Percentiles rank a stretch among this genome's conserved stretches.
Conservation (phyloP, 1,139 yeast genomes). For the Yarrowia galli region DNA sequence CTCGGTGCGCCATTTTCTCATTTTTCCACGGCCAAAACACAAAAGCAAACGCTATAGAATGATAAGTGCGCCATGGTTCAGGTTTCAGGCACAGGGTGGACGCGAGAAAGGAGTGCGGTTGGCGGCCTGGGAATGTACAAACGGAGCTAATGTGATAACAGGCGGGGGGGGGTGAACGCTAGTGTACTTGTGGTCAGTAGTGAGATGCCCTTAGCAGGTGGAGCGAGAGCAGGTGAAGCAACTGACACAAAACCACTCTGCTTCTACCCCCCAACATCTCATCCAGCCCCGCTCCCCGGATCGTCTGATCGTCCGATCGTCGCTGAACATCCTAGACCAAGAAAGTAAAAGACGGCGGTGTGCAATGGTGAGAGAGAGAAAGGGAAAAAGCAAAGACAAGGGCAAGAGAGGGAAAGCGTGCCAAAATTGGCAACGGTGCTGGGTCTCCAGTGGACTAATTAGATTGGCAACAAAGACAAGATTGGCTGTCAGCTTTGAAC, state of each 20-base stretch:
- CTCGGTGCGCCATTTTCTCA: neutral
- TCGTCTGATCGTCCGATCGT: constrained; percentile 29
- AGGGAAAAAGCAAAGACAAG: neutral
- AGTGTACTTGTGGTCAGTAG: no score
- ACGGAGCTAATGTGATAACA: constrained; percentile 8
- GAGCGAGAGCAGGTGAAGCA: no score
- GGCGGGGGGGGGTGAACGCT: neutral
- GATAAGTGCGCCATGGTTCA: neutral
- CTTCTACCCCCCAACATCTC: no score
- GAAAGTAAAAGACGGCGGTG: neutral
- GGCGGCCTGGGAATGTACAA: neutral
- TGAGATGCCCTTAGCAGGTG: no score
- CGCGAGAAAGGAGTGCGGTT: constrained; percentile 16
- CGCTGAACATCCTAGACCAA: neutral
- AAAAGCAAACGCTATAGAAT: no score
- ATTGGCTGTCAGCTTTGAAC: neutral
- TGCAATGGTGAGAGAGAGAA: no score
- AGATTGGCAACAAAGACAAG: neutral
- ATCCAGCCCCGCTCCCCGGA: constrained; percentile 22
- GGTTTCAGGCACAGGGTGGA: constrained; percentile 22
- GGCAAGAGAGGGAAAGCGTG: neutral
- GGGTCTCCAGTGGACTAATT: neutral
- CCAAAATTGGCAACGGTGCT: constrained; percentile 31
- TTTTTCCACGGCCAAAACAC: neutral
- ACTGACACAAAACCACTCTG: neutral